Evolutionary conservation across 2,329 filamentous ascomycete genomes (phyloP), one percentile per base, ranked within the genome.

Genomic region (Alternaria triticina): DNA sequence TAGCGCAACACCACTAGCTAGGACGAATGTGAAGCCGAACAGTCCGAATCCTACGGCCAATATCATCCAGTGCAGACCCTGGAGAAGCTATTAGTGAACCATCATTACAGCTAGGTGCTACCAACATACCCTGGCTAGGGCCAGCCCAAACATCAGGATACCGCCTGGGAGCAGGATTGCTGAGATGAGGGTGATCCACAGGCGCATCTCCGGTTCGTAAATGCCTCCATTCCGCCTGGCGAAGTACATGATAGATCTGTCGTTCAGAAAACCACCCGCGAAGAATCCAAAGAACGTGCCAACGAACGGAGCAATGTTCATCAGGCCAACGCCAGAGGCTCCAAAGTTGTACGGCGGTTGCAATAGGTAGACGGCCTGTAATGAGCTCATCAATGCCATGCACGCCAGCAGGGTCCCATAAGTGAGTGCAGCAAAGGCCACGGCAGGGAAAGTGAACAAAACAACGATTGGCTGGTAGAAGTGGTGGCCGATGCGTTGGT

Each of bases 171-270:
- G 49, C 68, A 79, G 57, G 57, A 73, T 54, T 49, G 78, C 62
- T 46, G 80, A 70, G 43, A 73, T 70, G 51, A 81, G 67, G 57
- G 77, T 73, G 28, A 81, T 61, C 78, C 79, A 82, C 6, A 85
- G 75, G 6, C 82, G 75, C 74, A 81, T 82, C 61, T 85, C 82
- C 0, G 82, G 83, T 50, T 85, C 82, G 56, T 79, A 82, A 6
- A 83, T 74, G 1, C 82, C 82, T 1, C 70, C 68, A 50, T 82
- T 82, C 9, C 78, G 68, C 25, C 72, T 74, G 0, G 82, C 73
- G 2, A 82, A 64, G 2, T 50, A 74, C 1, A 83, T 20, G 36
- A 81, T 80, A 4, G 17, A 56, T 30, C 51, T 56, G 45, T 69
- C 67, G 23, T 51, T 68, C 45, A 69, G 55, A 75, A 64, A 8